phyloP scores from a whole-genome alignment of 2,329 filamentous ascomycete species.

The Aspergillus versicolor region DNA sequence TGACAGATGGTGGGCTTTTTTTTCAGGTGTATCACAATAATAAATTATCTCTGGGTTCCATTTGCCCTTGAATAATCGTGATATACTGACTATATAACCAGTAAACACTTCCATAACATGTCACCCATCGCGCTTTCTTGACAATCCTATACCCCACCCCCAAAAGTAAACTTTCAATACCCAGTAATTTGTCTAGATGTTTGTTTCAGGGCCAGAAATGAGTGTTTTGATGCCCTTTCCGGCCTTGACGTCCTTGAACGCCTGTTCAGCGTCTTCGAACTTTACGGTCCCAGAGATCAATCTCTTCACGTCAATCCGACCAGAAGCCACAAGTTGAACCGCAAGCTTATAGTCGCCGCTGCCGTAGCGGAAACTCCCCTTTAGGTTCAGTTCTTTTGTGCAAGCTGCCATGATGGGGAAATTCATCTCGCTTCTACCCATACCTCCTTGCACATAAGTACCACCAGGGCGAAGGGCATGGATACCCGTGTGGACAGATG shows the following conservation, averaged over 20 bases:
- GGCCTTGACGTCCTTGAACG: slow-evolving; percentile 81
- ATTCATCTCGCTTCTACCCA: slow-evolving; percentile 82
- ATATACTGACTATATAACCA: not conserved
- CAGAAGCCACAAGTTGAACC: slow-evolving; percentile 70
- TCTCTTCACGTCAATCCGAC: slow-evolving; percentile 72
- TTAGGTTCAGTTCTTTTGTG: slow-evolving; percentile 81
- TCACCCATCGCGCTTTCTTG: not conserved
- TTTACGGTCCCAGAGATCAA: slow-evolving; percentile 75
- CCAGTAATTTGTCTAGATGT: not conserved
- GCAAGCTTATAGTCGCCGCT: slow-evolving; percentile 84
- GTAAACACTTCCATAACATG: not conserved
- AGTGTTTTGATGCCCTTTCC: slow-evolving; percentile 63
- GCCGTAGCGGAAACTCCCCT: slow-evolving; percentile 87
- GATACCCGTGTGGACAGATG: slow-evolving; percentile 72
- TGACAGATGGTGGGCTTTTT: not conserved
- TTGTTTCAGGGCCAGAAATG: slow-evolving; percentile 36
- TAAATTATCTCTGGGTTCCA: not conserved
- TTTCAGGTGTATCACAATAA: not conserved
- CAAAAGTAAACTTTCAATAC: not conserved
- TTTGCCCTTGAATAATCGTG: not conserved
- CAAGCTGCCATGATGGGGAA: slow-evolving; percentile 93
- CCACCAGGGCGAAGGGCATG: slow-evolving; percentile 71
- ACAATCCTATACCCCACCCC: not conserved
- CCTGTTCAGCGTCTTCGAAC: slow-evolving; percentile 80
- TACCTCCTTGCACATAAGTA: slow-evolving; percentile 80